phyloP scores from a whole-genome alignment of 208 protist species.

The Tritrichomonas musculus region DNA sequence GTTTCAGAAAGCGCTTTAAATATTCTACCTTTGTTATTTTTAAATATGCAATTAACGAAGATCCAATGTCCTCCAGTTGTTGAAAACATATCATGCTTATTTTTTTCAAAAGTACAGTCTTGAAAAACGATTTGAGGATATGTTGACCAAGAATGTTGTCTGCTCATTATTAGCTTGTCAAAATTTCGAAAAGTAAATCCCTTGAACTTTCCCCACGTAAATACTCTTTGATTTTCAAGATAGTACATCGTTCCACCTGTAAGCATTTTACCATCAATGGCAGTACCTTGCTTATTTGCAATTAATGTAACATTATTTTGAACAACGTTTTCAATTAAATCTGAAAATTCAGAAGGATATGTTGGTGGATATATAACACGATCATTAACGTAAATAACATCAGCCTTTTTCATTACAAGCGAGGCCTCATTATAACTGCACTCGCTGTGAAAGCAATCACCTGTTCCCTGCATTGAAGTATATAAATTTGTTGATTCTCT shows the following conservation, averaged over 20 bases:
- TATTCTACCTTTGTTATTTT: not conserved
- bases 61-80: not conserved
- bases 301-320: slow-evolving; percentile 11
- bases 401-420: not conserved
- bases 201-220: not conserved
- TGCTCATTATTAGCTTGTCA: not conserved
- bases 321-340: slow-evolving; percentile 13
- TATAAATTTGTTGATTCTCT: slow-evolving; percentile 19
- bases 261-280: not conserved
- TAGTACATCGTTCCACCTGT: slow-evolving; percentile 7
- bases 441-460: not conserved
- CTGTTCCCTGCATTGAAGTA: not conserved
- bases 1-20: slow-evolving; percentile 6
- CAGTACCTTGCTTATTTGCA: not conserved
- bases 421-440: not conserved
- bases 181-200: slow-evolving; percentile 25
- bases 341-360: not conserved
- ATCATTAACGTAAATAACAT: not conserved
- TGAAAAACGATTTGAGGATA: not conserved
- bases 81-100: not conserved
- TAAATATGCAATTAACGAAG: not conserved
- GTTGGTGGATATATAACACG: not conserved
- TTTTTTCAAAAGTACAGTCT: not conserved
- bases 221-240: not conserved
- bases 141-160: not conserved